phyloP scores from a whole-genome alignment of 208 protist genomes.

The Acanthamoeba comandoni region DNA sequence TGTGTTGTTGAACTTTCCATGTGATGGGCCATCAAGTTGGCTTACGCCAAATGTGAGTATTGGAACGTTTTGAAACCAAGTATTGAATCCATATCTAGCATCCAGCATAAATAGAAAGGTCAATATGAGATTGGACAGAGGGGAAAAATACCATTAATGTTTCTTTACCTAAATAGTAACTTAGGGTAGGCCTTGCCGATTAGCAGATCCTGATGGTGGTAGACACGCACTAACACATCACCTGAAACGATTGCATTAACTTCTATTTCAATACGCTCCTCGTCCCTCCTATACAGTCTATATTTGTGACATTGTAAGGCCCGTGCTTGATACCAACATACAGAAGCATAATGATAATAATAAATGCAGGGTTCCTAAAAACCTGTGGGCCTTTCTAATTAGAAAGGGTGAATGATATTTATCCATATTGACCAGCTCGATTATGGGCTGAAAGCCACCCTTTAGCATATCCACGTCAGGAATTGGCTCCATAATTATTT shows the following conservation, averaged over 20 bases:
- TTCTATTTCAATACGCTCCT: slow-evolving; percentile 13
- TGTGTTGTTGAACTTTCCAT: too few relatives aligned
- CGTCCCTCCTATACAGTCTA: slow-evolving; percentile 17
- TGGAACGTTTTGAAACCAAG: too few relatives aligned
- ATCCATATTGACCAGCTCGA: slow-evolving; percentile 63
- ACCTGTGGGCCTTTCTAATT: background rate
- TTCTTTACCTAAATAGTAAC: background rate
- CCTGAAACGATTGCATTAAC: background rate
- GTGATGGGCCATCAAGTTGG: too few relatives aligned
- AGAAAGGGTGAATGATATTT: slow-evolving; percentile 34
- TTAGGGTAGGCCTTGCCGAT: slow-evolving; percentile 56
- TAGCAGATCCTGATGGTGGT: slow-evolving; percentile 5
- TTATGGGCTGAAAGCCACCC: slow-evolving; percentile 34
- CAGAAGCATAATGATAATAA: background rate
- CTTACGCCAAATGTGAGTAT: too few relatives aligned
- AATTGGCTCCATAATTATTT: slow-evolving; percentile 50
- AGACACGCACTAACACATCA: slow-evolving; percentile 30
- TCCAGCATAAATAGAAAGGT: too few relatives aligned
- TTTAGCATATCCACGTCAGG: slow-evolving; percentile 47
- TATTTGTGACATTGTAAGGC: background rate
- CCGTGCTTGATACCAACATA: background rate
- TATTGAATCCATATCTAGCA: too few relatives aligned
- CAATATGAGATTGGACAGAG: too few relatives aligned
- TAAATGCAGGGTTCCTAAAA: background rate
- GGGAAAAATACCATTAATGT: too few relatives aligned